Evolutionary conservation across 2,329 filamentous ascomycete species (phyloP), one percentile per base, ranked within the genome.

Genomic region (Dothiorella sarmentorum): DNA sequence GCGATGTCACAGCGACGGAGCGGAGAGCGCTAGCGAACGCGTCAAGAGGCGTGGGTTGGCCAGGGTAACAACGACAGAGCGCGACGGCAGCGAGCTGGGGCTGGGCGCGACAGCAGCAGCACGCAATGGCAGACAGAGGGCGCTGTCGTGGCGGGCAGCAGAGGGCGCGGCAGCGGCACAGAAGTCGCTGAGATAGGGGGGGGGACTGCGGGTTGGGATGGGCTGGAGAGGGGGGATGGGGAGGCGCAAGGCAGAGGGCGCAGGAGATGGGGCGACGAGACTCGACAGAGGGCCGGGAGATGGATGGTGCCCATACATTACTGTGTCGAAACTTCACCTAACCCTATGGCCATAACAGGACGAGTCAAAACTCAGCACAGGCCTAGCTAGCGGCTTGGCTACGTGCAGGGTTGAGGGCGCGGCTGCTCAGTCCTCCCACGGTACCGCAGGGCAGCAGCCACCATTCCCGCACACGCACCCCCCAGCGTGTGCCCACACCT

Each of bases 261-360:
- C 49, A 24, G 49, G 49, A 53, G 49, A 53, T 53, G 49, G 49
- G 49, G 49, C 49, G 49, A 53, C 49, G 49, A 35, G 49, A 53
- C 49, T 53, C 49, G 49, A 53, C 15, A 40, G 49, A 53, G 49
- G 49, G 49, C 49, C 49, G 49, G 45, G 45, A 53, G 49, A 53
- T 33, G 49, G 40, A 35, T 27, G 38, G 49, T 22, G 29, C 51
- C 52, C 43, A 43, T 56, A 38, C 52, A 56, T 56, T 56, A 56
- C 52, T n/a, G n/a, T n/a, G n/a, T n/a, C n/a, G n/a, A n/a, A n/a
- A n/a, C n/a, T n/a, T n/a, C n/a, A n/a, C n/a, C n/a, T n/a, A n/a
- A n/a, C n/a, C n/a, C n/a, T n/a, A n/a, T n/a, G n/a, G n/a, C n/a
- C n/a, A n/a, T n/a, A n/a, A n/a, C n/a, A n/a, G n/a, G n/a, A n/a